Evolutionary conservation across 1,284 basidiomycete genomes (phyloP), one percentile per base, ranked within the genome.

Genomic region (Omphalotus olearius): DNA sequence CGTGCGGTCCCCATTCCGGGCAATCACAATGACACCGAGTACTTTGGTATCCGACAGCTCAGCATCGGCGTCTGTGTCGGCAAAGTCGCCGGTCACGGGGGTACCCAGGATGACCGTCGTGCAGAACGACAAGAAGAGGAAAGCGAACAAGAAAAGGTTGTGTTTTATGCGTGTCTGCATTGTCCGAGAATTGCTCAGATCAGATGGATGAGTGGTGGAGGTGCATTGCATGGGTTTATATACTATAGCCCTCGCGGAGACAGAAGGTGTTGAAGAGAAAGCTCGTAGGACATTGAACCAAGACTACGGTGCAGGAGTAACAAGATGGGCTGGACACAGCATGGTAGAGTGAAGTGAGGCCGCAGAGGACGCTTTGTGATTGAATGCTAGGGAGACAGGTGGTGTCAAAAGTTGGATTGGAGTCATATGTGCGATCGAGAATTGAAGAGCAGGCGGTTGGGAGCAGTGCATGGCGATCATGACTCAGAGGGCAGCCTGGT

Each of bases 1-100:
- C 58, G 71, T 71, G 54, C 89, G 80, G 69, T 93, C 91, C 55
- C 91, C 92, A 62, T 93, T 93, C 59, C 91, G 85, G 54, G 86
- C 83, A 61, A 94, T 74, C 64, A 92, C 74, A 61, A 94, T 79
- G 60, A 88, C 85, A 68, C 91, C 91, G 59, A 88, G 80, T 53
- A 91, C 82, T 68, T 82, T 79, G 60, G 83, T 80, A 37, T 52
- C 50, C n/a, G 45, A 44, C n/a, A 47, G 26, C 10, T 17, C n/a
- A 14, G 45, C 45, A 13, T 26, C 26, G 43, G 40, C 47, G 9
- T 33, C 30, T 33, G 30, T 13, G 30, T 33, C 30, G 30, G 30
- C 30, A 33, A 33, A 33, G 30, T 33, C 30, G 13, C 30, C 13
- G 30, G 10, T 13, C 20, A 50, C 40, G 13, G 48, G 48, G 2